Conservation (phyloP, 148 eudicot species). For the Camellia lanceoleosa region DNA sequence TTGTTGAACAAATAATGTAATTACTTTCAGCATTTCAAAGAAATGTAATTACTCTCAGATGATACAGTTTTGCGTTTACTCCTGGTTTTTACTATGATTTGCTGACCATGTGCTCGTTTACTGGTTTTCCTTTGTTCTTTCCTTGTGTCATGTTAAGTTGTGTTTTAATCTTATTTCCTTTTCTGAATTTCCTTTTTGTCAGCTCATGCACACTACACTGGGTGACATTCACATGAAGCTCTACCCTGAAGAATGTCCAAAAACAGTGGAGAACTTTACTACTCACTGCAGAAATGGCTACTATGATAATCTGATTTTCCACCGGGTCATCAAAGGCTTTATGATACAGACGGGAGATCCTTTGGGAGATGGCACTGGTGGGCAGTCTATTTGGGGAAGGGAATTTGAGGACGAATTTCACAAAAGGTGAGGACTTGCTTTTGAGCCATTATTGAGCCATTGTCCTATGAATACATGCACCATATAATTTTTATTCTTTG, state of each 20-base stretch:
- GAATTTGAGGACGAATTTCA: conserved; percentile 99
- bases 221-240: conserved; percentile 97
- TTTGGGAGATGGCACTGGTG: conserved; percentile 99
- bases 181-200: conserved; percentile 15
- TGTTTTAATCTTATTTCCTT: not conserved
- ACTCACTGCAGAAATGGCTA: conserved; percentile 98
- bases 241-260: conserved; percentile 99
- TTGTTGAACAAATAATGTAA: not conserved
- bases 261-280: conserved; percentile 97
- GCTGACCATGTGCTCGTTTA: not conserved
- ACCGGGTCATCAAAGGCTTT: conserved; percentile 95
- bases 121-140: not conserved
- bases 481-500: not conserved
- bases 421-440: conserved; percentile 59
- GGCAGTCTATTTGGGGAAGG: conserved; percentile 99
- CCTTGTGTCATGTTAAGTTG: not conserved
- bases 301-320: conserved; percentile 94
- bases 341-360: conserved; percentile 99
- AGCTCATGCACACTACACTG: conserved; percentile 91
- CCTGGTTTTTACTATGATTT: not conserved
- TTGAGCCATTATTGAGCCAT: not conserved
- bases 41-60: not conserved
- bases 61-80: conserved; percentile 1
- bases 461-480: not conserved
- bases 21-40: not conserved